Evolutionary conservation across 441 rosid genomes (phyloP).

Genomic region (Pelargonium citronellum): DNA sequence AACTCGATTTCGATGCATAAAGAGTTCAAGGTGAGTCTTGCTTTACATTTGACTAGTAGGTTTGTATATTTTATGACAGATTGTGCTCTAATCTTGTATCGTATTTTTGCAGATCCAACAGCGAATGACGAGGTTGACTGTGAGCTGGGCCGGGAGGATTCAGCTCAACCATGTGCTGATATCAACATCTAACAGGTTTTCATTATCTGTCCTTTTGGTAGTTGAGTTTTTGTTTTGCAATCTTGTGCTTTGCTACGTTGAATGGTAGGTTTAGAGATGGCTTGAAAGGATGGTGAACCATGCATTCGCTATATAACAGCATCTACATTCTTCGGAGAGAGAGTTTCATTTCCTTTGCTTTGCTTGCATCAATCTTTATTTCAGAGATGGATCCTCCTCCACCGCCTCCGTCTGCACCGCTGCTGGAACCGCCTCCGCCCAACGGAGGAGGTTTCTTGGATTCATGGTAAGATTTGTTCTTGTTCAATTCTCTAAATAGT

Average conservation of each 20-base stretch:
- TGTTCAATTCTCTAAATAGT: too few relatives aligned
- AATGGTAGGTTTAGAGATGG: conserved; percentile 41
- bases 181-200: not conserved
- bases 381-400: conserved; percentile 34
- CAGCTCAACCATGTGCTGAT: not conserved
- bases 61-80: not conserved
- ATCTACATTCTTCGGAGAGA: conserved; percentile 10
- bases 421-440: conserved; percentile 23
- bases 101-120: not conserved
- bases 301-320: not conserved
- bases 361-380: not conserved
- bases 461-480: conserved; percentile 30
- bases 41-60: not conserved
- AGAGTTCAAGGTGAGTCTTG: not conserved
- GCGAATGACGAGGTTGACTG: not conserved
- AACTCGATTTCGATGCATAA: too few relatives aligned
- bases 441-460: conserved; percentile 30
- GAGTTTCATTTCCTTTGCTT: conserved; percentile 1
- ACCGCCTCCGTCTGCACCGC: conserved; percentile 29
- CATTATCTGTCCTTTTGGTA: not conserved
- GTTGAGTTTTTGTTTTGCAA: conserved; percentile 15
- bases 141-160: not conserved
- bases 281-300: conserved; percentile 21
- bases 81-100: not conserved
- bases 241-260: conserved; percentile 25